Evolutionary conservation across 169 alveolate species (phyloP).

Genomic region (Plasmodium chabaudi): DNA sequence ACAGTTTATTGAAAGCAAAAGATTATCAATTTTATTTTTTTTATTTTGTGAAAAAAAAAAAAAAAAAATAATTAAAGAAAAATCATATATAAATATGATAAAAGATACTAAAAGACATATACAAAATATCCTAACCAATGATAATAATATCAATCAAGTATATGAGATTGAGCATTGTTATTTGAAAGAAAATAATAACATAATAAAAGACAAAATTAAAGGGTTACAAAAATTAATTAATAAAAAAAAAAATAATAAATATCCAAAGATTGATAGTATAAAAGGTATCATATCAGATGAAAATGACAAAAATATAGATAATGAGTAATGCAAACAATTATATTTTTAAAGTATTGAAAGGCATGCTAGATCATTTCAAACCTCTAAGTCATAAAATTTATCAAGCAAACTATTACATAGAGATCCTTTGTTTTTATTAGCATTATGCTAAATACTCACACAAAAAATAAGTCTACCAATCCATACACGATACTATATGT

Average conservation of each 20-base stretch:
- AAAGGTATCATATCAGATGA: constrained; percentile 15
- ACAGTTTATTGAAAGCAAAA: constrained; percentile 74
- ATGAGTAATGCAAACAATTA: constrained; percentile 27
- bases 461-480: too few species aligned
- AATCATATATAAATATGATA: constrained; percentile 31
- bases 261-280: constrained; percentile 11
- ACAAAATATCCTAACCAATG: constrained; percentile 7
- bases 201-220: constrained; percentile 44
- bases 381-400: too few species aligned
- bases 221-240: constrained; percentile 38
- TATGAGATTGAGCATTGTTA: constrained; percentile 46
- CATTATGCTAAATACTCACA: too few species aligned
- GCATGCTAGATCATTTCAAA: constrained; percentile 6
- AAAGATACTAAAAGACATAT: constrained; percentile 36
- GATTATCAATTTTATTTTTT: constrained; percentile 48
- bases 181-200: constrained; percentile 37
- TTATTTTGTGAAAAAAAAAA: constrained; percentile 69
- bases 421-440: too few species aligned
- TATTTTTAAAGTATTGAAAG: constrained; percentile 36
- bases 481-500: too few species aligned
- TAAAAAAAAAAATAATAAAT: constrained; percentile 13
- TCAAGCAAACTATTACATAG: too few species aligned
- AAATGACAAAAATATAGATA: background rate
- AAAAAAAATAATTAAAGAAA: constrained; percentile 38
- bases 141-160: constrained; percentile 2